These are phyloP conservation scores for Plasmodium falciparum DNA, from an alignment of 169 alveolate genomes.

Conservation along the genomic window DNA sequence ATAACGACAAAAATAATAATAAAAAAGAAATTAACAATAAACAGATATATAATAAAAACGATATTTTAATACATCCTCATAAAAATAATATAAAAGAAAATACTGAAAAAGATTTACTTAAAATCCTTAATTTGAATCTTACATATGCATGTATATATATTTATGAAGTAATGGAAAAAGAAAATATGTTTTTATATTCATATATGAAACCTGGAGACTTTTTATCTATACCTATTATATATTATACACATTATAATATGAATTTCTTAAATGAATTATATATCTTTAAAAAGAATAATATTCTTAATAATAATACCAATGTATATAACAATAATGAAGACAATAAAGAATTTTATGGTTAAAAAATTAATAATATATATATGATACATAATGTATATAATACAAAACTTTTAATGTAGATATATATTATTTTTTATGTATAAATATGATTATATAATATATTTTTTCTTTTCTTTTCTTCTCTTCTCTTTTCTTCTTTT, in stretches of 20 bases:
- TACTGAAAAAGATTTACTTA: conserved; percentile 13
- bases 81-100: conserved; percentile 22
- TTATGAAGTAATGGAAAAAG: conserved; percentile 56
- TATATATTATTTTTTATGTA: background rate
- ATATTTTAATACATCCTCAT: background rate
- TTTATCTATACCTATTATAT: conserved; percentile 38
- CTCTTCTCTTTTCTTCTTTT: background rate
- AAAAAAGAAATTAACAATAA: background rate
- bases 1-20: background rate
- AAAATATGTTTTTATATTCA: conserved; percentile 27
- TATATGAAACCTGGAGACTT: conserved; percentile 58
- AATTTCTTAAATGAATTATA: conserved; percentile 29
- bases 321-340: background rate
- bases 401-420: background rate
- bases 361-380: background rate
- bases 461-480: background rate
- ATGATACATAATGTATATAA: conserved; percentile 5
- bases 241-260: conserved; percentile 38
- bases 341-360: background rate
- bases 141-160: conserved; percentile 48
- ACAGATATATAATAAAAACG: background rate
- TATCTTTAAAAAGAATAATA: conserved; percentile 1
- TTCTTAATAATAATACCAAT: background rate
- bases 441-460: background rate
- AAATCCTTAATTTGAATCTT: conserved; percentile 39